Percentiles rank a stretch among this genome's conserved stretches.
Evolutionary conservation across 768 basidiomycete species (phyloP).

Genomic region (Gelatoporia subvermispora): DNA sequence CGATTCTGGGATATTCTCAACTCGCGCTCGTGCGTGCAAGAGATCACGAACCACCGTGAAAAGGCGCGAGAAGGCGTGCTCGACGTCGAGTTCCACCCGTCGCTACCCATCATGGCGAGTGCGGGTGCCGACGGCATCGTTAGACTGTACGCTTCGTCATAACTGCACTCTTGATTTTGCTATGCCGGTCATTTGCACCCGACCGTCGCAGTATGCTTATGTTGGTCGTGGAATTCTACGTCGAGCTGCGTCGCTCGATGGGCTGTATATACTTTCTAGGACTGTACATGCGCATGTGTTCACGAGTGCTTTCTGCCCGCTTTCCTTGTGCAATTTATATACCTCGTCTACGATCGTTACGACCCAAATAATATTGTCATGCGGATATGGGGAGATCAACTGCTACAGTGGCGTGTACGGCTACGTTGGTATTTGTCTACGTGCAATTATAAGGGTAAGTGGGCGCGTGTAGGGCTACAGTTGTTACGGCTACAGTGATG

Average conservation of each 20-base stretch:
- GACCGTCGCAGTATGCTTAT: not conserved
- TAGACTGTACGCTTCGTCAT: constrained; percentile 86
- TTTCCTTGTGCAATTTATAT: constrained; percentile 22
- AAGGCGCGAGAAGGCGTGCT: constrained; percentile 90
- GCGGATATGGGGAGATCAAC: not conserved
- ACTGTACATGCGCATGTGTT: not conserved
- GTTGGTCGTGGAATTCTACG: no score
- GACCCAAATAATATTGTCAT: constrained; percentile 18
- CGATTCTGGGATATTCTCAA: constrained; percentile 93
- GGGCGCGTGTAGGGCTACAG: constrained; percentile 36
- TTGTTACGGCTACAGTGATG: constrained; percentile 30
- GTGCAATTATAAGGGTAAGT: no score
- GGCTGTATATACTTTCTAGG: constrained; percentile 1
- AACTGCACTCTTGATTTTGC: constrained; percentile 23
- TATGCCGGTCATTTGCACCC: not conserved
- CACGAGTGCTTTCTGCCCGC: constrained; percentile 10
- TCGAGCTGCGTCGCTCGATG: no score
- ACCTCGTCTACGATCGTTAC: constrained; percentile 23
- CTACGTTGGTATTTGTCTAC: no score
- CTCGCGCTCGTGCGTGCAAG: constrained; percentile 78
- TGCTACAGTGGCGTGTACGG: not conserved
- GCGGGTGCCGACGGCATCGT: constrained; percentile 95
- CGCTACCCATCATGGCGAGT: constrained; percentile 83
- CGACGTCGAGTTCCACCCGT: constrained; percentile 79
- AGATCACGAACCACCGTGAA: constrained; percentile 83